A percentile compares a stretch with the other conserved stretches of the same genome.
Evolutionary conservation across 352 stramenopile species (phyloP).

Genomic region (Phytophthora rubi): DNA sequence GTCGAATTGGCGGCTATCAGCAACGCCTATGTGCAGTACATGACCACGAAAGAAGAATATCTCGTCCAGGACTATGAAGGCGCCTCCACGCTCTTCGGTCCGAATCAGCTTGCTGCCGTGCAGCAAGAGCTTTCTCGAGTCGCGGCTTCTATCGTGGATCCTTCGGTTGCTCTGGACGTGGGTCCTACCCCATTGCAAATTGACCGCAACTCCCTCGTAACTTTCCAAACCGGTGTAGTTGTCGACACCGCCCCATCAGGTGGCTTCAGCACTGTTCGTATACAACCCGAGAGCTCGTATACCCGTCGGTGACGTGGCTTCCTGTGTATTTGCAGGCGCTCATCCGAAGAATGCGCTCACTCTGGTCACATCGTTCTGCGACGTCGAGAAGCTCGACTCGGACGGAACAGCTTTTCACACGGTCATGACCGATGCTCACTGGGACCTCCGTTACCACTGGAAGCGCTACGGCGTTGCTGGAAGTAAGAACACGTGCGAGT

Average conservation of each 20-base stretch:
- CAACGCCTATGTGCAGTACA: slow-evolving; percentile 66
- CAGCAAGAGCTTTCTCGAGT: slow-evolving; percentile 58
- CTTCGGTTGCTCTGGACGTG: slow-evolving; percentile 32
- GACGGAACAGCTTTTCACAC: slow-evolving; percentile 25
- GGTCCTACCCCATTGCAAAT: slow-evolving; percentile 48
- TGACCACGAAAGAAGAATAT: slow-evolving; percentile 72
- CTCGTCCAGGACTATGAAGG: slow-evolving; percentile 67
- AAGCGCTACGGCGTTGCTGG: slow-evolving; percentile 25
- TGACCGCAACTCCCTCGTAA: slow-evolving; percentile 40
- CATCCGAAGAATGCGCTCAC: slow-evolving; percentile 55
- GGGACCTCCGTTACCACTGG: slow-evolving; percentile 57
- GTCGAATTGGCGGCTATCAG: slow-evolving; percentile 52
- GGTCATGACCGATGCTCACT: slow-evolving; percentile 53
- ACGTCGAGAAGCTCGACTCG: slow-evolving; percentile 43
- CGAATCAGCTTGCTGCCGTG: slow-evolving; percentile 61
- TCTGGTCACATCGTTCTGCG: slow-evolving; percentile 48
- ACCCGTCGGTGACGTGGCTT: slow-evolving; percentile 37
- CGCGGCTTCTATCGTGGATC: slow-evolving; percentile 37
- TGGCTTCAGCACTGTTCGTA: slow-evolving; percentile 41
- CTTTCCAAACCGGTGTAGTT: slow-evolving; percentile 43
- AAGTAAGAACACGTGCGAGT: slow-evolving; percentile 55
- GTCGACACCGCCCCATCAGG: slow-evolving; percentile 36
- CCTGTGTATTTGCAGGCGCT: slow-evolving; percentile 20
- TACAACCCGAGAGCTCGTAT: slow-evolving; percentile 37
- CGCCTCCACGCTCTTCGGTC: slow-evolving; percentile 71